Evolutionary conservation across 2,329 filamentous ascomycete genomes (phyloP).

Genomic region (Epichloe hybrida): DNA sequence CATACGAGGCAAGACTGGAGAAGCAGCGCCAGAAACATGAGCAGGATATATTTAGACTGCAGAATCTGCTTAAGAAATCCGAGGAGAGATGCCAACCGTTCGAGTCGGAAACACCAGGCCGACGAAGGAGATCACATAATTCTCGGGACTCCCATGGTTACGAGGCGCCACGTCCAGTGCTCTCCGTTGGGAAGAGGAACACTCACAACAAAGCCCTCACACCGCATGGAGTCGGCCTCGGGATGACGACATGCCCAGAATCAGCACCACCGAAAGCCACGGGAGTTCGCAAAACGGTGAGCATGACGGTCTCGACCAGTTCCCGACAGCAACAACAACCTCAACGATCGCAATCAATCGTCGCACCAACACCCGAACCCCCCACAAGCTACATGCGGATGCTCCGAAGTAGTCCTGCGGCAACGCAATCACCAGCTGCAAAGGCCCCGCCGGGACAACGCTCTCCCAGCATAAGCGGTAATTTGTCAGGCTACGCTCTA

Average conservation of each 20-base stretch:
- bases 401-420: background rate
- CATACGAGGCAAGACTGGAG: slow-evolving; percentile 24
- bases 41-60: slow-evolving; percentile 19
- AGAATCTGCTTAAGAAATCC: slow-evolving; percentile 22
- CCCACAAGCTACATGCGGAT: background rate
- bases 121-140: slow-evolving; percentile 10
- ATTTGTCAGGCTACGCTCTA: slow-evolving; percentile 15
- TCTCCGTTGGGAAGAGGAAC: background rate
- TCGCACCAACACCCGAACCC: background rate
- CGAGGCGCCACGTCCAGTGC: slow-evolving; percentile 1
- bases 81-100: slow-evolving; percentile 17
- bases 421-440: background rate
- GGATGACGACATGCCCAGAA: background rate
- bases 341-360: background rate
- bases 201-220: background rate
- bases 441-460: slow-evolving; percentile 5
- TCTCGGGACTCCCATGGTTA: slow-evolving; percentile 3
- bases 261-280: slow-evolving; percentile 3
- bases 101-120: slow-evolving; percentile 13
- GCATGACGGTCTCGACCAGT: background rate
- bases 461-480: slow-evolving; percentile 14
- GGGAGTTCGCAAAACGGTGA: background rate
- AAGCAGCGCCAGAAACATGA: slow-evolving; percentile 22
- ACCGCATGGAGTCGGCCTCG: background rate
- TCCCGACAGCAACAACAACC: background rate